Evolutionary conservation across 2,329 filamentous ascomycete genomes (phyloP).

Genomic region (Xylariaceae sp.): DNA sequence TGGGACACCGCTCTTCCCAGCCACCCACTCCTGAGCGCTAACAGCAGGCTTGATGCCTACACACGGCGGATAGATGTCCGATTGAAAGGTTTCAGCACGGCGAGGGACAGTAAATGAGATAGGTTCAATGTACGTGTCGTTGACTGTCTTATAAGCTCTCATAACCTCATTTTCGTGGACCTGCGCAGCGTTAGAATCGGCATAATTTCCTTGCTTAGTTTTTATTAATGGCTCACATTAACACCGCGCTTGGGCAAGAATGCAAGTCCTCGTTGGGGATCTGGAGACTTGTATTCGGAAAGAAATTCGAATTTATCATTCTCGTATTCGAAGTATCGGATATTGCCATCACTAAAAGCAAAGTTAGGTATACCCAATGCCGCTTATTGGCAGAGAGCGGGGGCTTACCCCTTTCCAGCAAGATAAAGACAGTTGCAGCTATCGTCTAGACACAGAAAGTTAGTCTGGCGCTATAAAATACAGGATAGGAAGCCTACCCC

Average conservation of each 20-base stretch:
- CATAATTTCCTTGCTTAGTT: neutral
- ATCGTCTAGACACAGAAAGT: conserved; percentile 64
- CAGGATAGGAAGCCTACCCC: conserved; percentile 62
- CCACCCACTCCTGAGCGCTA: conserved; percentile 81
- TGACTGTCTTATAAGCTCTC: conserved; percentile 96
- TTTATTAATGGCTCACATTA: conserved; percentile 64
- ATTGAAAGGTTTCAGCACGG: conserved; percentile 92
- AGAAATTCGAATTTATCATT: conserved; percentile 99
- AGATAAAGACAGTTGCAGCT: conserved; percentile 94
- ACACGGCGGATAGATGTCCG: conserved; percentile 93
- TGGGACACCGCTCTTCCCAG: conserved; percentile 81
- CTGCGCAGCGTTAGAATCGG: conserved; percentile 45
- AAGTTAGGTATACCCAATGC: conserved; percentile 31
- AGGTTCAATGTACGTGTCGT: conserved; percentile 91
- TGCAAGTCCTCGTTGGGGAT: conserved; percentile 92
- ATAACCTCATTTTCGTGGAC: conserved; percentile 96
- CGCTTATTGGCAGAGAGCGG: neutral
- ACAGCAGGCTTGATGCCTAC: conserved; percentile 80
- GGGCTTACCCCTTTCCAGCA: conserved; percentile 88
- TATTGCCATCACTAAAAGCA: conserved; percentile 83
- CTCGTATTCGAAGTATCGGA: conserved; percentile 97
- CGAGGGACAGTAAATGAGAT: conserved; percentile 97
- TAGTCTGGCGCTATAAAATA: conserved; percentile 23
- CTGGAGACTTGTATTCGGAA: conserved; percentile 94
- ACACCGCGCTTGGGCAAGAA: conserved; percentile 95